These are phyloP conservation scores for Saturnispora hagleri DNA, from an alignment of 805 yeast species.

Conservation along the genomic window DNA sequence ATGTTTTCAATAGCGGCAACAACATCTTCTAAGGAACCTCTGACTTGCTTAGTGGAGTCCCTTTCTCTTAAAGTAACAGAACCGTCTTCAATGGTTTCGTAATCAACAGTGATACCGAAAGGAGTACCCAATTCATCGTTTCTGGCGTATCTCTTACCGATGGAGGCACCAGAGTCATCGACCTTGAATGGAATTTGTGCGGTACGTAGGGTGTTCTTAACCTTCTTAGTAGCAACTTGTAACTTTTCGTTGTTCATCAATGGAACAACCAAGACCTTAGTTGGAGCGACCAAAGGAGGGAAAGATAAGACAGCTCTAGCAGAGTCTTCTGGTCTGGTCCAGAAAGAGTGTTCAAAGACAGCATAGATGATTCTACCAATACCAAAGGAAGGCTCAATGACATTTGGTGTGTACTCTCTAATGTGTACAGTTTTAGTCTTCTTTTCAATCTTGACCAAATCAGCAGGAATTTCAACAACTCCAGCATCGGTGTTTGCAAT, in stretches of 20 bases:
- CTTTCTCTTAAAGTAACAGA: conserved; percentile 95
- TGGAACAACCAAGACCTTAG: conserved; percentile 93
- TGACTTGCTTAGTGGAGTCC: conserved; percentile 92
- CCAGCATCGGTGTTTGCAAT: conserved; percentile 58
- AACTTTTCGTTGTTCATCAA: conserved; percentile 76
- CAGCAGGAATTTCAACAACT: conserved; percentile 54
- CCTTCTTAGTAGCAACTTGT: conserved; percentile 61
- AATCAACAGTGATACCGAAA: conserved; percentile 94
- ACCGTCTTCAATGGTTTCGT: conserved; percentile 79
- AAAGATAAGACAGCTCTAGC: conserved; percentile 80
- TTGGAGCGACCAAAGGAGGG: conserved; percentile 95
- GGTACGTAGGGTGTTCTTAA: conserved; percentile 62
- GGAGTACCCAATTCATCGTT: conserved; percentile 99
- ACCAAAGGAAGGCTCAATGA: conserved; percentile 98
- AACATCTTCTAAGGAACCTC: conserved; percentile 75
- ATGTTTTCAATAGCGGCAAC: conserved; percentile 63
- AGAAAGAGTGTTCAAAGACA: conserved; percentile 87
- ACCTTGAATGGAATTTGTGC: conserved; percentile 89
- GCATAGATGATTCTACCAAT: conserved; percentile 94
- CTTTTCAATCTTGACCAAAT: conserved; percentile 67
- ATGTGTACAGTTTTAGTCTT: conserved; percentile 78
- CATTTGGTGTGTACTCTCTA: conserved; percentile 94
- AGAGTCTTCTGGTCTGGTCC: conserved; percentile 86
- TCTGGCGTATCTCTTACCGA: conserved; percentile 96
- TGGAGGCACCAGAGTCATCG: conserved; percentile 94